These are phyloP conservation scores for Aphanomyces euteiches DNA, from an alignment of 352 stramenopile genomes.

Conservation along the genomic window DNA sequence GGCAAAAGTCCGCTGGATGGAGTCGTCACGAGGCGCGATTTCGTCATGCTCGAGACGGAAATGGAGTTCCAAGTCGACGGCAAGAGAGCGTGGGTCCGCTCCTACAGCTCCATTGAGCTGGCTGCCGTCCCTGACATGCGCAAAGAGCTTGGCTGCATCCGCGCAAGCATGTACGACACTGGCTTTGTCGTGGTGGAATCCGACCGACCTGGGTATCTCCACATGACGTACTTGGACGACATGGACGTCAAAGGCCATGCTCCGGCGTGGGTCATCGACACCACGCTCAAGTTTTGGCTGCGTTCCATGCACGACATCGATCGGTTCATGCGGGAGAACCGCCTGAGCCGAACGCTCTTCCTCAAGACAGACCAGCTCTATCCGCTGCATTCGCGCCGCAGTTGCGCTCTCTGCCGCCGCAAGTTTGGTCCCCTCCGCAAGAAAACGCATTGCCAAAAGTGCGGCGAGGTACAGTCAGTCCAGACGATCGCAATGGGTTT, in stretches of 20 bases:
- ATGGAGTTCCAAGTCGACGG: slow-evolving; percentile 5
- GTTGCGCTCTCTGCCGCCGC: not conserved
- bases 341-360: no score
- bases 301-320: no score
- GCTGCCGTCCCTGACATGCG: not conserved
- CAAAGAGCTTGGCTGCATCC: not conserved
- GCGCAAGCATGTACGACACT: slow-evolving; percentile 1
- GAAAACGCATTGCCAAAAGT: slow-evolving; percentile 6
- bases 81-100: slow-evolving; percentile 1
- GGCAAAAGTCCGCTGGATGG: slow-evolving; percentile 1
- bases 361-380: not conserved
- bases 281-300: not conserved
- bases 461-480: slow-evolving; percentile 17
- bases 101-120: not conserved
- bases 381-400: not conserved
- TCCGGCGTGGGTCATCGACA: not conserved
- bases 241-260: not conserved
- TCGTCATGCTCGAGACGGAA: not conserved
- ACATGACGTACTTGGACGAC: slow-evolving; percentile 9
- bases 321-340: no score
- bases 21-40: not conserved
- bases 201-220: not conserved
- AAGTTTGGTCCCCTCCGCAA: slow-evolving; percentile 8
- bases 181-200: slow-evolving; percentile 5
- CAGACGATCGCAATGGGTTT: no score